Base-by-base conservation (phyloP, 768 basidiomycete genomes). In the Russula lepida region DNA sequence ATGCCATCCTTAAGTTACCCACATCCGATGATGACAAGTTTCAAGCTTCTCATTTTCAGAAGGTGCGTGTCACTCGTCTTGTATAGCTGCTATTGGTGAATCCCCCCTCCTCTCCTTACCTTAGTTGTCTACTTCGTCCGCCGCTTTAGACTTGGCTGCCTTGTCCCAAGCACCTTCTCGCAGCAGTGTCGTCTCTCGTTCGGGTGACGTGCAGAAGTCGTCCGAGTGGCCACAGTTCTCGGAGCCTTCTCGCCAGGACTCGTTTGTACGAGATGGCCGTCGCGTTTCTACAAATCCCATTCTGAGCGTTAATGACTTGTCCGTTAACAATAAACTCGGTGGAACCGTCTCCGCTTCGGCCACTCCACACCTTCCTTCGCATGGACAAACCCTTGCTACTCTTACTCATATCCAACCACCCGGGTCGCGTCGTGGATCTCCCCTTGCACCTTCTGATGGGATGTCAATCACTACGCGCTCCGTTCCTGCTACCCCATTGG, bases 161-260 rank as follows among this genome's bases (percentile, higher is more conserved):
- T 81, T 91, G 35, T 86, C 90, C 4, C 92, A 91, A 71, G 87
- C 87, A 6, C 86, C 89, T 15, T 84, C 87, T 27, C 81, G 84
- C 32, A 74, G 80, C 52, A 83, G 82, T 51, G 83, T 83, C 62
- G 70, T 77, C 32, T 72, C 75, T 62, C 84, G 85, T 47, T 70
- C 74, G 28, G 74, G 81, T 63, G 85, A 88, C 35, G 72, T 77
- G 50, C 78, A 86, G 69, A 88, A 85, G 71, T 79, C 89, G 9
- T 92, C 92, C 1, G 94, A 97, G 71, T 98, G 95, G 95, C 91
- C 94, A 33, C 92, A 93, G 71, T 97, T 93, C 74, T 77, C 83
- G 49, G 81, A 81, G 28, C 78, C 79, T 50, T 84, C 87, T 67
- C 80, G 77, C 30, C 82, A 84, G 35, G 89, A 91, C 39, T 77